phyloP scores from a whole-genome alignment of 805 yeast genomes.

The Schwanniomyces sp. region DNA sequence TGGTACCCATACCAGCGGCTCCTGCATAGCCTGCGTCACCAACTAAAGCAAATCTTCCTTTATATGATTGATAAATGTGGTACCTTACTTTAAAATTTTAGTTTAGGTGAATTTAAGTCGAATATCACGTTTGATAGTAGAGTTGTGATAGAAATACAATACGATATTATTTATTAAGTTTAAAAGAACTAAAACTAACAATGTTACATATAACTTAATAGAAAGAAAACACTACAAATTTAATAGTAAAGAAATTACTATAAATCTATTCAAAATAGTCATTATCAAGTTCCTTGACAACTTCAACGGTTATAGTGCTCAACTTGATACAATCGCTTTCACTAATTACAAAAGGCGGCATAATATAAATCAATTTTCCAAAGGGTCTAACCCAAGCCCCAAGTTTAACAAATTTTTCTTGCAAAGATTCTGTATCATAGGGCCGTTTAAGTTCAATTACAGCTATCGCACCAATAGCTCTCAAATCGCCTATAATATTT shows the following conservation, averaged over 20 bases:
- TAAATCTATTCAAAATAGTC: background rate
- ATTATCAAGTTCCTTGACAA: background rate
- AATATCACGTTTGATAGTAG: background rate
- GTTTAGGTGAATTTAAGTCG: background rate
- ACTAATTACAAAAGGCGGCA: slow-evolving; percentile 62
- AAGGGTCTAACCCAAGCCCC: slow-evolving; percentile 98
- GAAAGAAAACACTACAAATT: too few species aligned
- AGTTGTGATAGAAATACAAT: background rate
- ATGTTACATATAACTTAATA: too few species aligned
- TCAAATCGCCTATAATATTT: slow-evolving; percentile 74
- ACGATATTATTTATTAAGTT: too few species aligned
- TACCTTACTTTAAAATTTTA: background rate
- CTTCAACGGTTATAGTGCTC: background rate
- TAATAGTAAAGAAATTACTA: too few species aligned
- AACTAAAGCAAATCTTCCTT: too few species aligned
- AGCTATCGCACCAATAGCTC: slow-evolving; percentile 25
- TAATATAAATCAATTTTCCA: slow-evolving; percentile 89
- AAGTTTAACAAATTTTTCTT: slow-evolving; percentile 75
- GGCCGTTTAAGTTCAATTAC: slow-evolving; percentile 38
- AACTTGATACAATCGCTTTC: background rate
- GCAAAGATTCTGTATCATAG: slow-evolving; percentile 74
- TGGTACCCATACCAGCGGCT: too few species aligned
- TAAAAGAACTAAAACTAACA: too few species aligned
- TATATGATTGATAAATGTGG: background rate
- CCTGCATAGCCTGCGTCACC: too few species aligned